Evolutionary conservation across 2,329 filamentous ascomycete genomes (phyloP).

Genomic region (Acrocalymma vagum): DNA sequence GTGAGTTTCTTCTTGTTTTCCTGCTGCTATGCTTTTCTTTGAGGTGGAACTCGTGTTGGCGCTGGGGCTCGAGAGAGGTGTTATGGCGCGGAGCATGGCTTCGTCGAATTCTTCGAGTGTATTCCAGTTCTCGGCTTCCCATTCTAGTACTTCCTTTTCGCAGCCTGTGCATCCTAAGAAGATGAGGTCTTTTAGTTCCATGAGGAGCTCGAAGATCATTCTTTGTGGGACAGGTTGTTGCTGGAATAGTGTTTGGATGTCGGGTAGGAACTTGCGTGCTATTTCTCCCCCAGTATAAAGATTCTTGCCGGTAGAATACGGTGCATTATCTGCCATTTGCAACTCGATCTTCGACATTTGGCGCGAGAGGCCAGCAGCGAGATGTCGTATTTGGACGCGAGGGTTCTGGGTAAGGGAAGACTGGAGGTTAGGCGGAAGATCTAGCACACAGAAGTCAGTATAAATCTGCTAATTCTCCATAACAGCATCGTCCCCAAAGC

Average conservation of each 20-base stretch:
- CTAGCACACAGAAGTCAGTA: constrained; percentile 20
- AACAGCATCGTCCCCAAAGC: too few relatives aligned
- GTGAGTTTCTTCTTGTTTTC: constrained; percentile 2
- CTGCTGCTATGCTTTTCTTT: constrained; percentile 4
- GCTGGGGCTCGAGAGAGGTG: constrained; percentile 15
- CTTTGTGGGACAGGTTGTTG: constrained; percentile 39
- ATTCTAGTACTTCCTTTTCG: constrained; percentile 36
- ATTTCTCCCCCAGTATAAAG: constrained; percentile 43
- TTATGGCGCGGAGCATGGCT: constrained; percentile 29
- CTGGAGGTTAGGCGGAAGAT: constrained; percentile 38
- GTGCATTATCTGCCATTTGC: constrained; percentile 45
- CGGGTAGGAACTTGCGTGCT: constrained; percentile 39
- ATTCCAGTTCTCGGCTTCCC: constrained; percentile 35
- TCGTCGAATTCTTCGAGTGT: constrained; percentile 43
- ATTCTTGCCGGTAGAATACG: constrained; percentile 41
- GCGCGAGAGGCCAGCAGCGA: constrained; percentile 42
- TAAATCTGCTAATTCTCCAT: not conserved
- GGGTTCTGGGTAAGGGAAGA: constrained; percentile 41
- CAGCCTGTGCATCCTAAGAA: constrained; percentile 36
- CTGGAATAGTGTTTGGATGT: constrained; percentile 41
- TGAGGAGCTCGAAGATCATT: constrained; percentile 45
- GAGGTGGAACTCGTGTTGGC: not conserved
- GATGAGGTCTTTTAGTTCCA: constrained; percentile 44
- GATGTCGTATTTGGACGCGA: constrained; percentile 43
- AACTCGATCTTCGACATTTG: constrained; percentile 45